These are phyloP conservation scores for Bathelium albidoporum DNA, from an alignment of 495 filamentous ascomycete species.

Conservation along the genomic window DNA sequence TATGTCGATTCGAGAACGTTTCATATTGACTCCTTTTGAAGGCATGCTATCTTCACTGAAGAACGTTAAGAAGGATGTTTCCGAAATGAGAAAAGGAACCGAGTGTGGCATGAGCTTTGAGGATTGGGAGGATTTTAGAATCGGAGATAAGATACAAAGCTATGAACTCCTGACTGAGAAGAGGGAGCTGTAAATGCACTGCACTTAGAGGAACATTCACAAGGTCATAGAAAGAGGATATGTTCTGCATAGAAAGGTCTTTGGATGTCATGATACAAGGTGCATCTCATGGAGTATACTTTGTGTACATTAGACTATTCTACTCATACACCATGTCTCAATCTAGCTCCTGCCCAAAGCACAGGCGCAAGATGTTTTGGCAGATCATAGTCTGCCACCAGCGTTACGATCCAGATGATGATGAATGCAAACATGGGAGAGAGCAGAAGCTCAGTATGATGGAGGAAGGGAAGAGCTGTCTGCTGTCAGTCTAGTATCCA, in stretches of 20 bases:
- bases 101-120: conserved; percentile 90
- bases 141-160: conserved; percentile 76
- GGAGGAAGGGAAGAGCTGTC: conserved; percentile 56
- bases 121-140: conserved; percentile 62
- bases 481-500: conserved; percentile 5
- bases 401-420: conserved; percentile 52
- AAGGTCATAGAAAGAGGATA: background rate
- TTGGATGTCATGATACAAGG: background rate
- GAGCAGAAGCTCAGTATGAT: conserved; percentile 62
- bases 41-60: conserved; percentile 72
- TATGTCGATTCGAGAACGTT: conserved; percentile 3
- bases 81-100: conserved; percentile 76
- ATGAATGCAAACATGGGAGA: conserved; percentile 50
- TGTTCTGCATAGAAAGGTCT: background rate
- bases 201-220: background rate
- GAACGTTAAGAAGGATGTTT: conserved; percentile 82
- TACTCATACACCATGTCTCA: conserved; percentile 29
- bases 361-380: conserved; percentile 42
- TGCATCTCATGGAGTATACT: background rate
- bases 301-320: background rate
- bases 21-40: conserved; percentile 28
- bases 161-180: conserved; percentile 72
- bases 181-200: conserved; percentile 45
- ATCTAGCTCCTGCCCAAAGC: conserved; percentile 33
- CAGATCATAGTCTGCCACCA: conserved; percentile 45